A percentile compares a stretch with the other conserved stretches of the same genome.
Evolutionary conservation across 1,284 basidiomycete species (phyloP).

Genomic region (Cutaneotrichosporon sp.): DNA sequence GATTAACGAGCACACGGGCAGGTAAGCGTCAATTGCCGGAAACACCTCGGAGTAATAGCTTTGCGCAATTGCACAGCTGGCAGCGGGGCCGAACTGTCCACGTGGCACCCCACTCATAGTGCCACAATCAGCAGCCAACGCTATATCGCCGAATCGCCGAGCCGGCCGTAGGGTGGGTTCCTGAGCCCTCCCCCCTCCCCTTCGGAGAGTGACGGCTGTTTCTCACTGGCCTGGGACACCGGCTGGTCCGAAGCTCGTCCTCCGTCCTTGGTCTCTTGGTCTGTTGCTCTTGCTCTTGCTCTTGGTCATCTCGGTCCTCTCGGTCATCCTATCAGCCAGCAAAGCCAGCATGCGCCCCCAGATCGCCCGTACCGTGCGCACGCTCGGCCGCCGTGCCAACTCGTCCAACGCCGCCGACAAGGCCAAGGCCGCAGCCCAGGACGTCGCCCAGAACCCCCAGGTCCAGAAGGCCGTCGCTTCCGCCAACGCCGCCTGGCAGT

Average conservation of each 20-base stretch:
- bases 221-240: not conserved
- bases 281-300: no score
- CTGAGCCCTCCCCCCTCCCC: not conserved
- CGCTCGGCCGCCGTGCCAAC: slow-evolving; percentile 18
- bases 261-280: not conserved
- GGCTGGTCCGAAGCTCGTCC: not conserved
- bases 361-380: slow-evolving; percentile 14
- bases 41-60: no score
- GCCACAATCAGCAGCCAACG: not conserved
- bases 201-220: not conserved
- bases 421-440: slow-evolving; percentile 1
- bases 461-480: slow-evolving; percentile 1
- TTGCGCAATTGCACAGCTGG: no score
- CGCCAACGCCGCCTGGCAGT: slow-evolving; percentile 18
- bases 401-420: slow-evolving; percentile 13
- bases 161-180: not conserved
- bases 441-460: slow-evolving; percentile 9
- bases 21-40: no score
- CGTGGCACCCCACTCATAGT: no score
- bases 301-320: no score
- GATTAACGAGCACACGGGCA: no score
- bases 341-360: slow-evolving; percentile 19
- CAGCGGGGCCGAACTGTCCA: no score
- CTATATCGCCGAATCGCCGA: not conserved
- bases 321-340: no score